phyloP scores from a whole-genome alignment of 495 filamentous ascomycete genomes.

The Xylaria sp. region DNA sequence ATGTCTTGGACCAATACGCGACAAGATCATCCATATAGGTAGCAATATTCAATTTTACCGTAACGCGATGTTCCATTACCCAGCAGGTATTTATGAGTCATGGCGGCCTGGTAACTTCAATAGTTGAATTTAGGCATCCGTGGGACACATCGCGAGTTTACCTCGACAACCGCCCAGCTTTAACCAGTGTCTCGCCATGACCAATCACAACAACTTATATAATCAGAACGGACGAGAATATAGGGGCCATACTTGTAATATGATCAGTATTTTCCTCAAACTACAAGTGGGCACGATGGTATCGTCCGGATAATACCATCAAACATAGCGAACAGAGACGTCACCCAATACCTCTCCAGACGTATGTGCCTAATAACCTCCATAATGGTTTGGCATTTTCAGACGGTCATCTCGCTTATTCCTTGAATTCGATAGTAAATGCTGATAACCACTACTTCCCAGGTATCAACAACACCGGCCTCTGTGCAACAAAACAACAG shows the following conservation, averaged over 20 bases:
- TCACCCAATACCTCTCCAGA: background rate
- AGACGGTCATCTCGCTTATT: background rate
- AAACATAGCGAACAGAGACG: background rate
- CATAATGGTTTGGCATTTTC: background rate
- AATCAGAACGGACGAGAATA: background rate
- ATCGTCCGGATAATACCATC: background rate
- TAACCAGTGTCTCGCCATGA: background rate
- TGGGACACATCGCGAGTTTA: background rate
- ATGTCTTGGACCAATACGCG: background rate
- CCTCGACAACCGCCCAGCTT: background rate
- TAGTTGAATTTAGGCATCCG: background rate
- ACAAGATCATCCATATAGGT: background rate
- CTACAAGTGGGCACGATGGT: background rate
- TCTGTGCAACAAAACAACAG: background rate
- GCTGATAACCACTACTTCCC: background rate
- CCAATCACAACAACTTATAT: background rate
- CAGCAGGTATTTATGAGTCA: background rate
- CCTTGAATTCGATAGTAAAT: background rate
- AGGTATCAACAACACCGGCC: background rate
- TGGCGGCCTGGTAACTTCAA: background rate
- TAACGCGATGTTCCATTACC: background rate
- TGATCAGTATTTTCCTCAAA: background rate
- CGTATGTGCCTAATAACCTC: background rate
- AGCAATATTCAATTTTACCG: background rate
- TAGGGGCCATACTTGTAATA: background rate